Evolutionary conservation across 805 yeast genomes (phyloP), one percentile per base, ranked within the genome.

Genomic region (Hanseniaspora vineae): DNA sequence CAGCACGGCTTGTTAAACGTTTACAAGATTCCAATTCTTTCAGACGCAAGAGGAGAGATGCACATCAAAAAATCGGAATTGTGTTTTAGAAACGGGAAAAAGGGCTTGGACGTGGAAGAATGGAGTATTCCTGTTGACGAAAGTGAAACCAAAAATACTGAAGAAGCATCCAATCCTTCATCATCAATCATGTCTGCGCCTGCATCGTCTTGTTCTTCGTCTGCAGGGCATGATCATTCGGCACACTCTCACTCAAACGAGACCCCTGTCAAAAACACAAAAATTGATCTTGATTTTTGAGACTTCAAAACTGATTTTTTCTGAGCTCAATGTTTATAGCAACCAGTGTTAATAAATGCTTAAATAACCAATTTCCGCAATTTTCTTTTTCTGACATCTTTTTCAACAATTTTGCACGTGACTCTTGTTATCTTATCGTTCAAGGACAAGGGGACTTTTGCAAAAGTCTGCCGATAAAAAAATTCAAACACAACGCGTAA

Each of bases 111-210:
- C 57, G 81, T 92, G 46, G 90, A 85, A 54, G 86, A 81, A 57
- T 92, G 96, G 95, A 86, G 95, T n/a, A 92, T 92, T 45, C 97
- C 98, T 0, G 95, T 90, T 2, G 96, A 88, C 49, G 94, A 83
- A 49, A 84, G 72, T n/a, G 81, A 72, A 14, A 74, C 67, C 5
- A 37, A 23, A 23, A 23, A 18, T 15, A 37, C 6, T 19, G 40
- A 37, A 37, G 19, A 37, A 15, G 19, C 17, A 3, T n/a, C 17
- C 17, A 17, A 11, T 37, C 19, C 40, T 3, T 37, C 32, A 19
- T 40, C 43, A 13, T 18, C 43, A 11, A 20, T 40, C 17, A 10
- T 31, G 19, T 18, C 43, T 9, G 6, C 40, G 3, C 17, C 3
- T 9, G 12, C 6, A 37, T n/a, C 19, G 19, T 37, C 40, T 10